A percentile compares a stretch with the other conserved stretches of the same genome.
Conservation (phyloP, 345 rosid genomes). For the Eucalyptus caleyi region DNA sequence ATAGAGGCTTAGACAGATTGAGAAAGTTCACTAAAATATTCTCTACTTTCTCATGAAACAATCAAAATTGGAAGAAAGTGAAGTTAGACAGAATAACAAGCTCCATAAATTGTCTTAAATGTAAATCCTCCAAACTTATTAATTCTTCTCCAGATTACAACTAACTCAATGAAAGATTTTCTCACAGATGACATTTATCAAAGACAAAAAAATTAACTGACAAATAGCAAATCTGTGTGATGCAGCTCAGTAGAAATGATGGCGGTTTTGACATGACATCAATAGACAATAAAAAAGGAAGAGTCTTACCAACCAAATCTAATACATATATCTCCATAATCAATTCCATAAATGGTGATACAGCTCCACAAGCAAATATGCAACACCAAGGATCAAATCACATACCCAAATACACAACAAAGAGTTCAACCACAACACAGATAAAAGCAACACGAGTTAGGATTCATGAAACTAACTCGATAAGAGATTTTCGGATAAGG, state of each 20-base stretch:
- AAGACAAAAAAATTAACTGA: not conserved
- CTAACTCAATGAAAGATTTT: not conserved
- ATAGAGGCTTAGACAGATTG: not conserved
- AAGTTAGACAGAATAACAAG: not conserved
- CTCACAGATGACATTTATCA: not conserved
- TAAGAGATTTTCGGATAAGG: not conserved
- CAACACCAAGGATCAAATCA: not conserved
- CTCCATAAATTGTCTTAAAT: not conserved
- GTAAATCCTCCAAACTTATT: not conserved
- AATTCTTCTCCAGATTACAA: not conserved
- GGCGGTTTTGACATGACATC: not conserved
- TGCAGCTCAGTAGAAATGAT: not conserved
- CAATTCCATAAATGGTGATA: not conserved
- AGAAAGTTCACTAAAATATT: not conserved
- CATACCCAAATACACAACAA: not conserved
- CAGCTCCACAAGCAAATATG: not conserved
- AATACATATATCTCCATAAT: not conserved
- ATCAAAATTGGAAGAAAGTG: not conserved
- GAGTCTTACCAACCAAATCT: not conserved
- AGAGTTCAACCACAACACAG: not conserved
- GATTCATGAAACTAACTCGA: not conserved
- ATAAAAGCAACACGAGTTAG: not conserved
- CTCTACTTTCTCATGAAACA: not conserved
- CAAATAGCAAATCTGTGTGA: not conserved
- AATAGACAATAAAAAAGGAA: not conserved